These are phyloP conservation scores for Sporothrix brunneoviolacea DNA, from an alignment of 2,329 filamentous ascomycete genomes.

Conservation along the genomic window DNA sequence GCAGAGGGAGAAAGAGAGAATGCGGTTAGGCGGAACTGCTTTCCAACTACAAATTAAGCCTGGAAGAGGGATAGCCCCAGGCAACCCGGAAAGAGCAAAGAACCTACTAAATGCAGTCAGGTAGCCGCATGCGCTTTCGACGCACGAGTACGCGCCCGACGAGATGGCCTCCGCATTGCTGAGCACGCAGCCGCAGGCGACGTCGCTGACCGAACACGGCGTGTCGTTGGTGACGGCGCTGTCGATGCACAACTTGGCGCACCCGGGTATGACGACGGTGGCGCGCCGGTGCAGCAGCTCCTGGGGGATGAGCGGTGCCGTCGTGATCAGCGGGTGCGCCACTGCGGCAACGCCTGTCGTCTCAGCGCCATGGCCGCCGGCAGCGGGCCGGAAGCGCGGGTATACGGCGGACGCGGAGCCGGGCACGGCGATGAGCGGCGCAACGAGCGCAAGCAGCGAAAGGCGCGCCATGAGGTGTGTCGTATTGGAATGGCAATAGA, in stretches of 20 bases:
- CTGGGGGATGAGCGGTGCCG: not conserved
- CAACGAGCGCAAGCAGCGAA: not conserved
- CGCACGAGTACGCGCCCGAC: slow-evolving; percentile 5
- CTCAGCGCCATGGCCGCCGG: not conserved
- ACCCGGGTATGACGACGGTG: not conserved
- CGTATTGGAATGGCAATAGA: not conserved
- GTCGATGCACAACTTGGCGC: slow-evolving; percentile 12
- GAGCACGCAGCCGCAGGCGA: slow-evolving; percentile 13
- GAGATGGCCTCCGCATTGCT: slow-evolving; percentile 8
- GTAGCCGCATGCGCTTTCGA: slow-evolving; percentile 13
- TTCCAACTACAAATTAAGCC: too few relatives aligned
- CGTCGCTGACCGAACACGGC: slow-evolving; percentile 11
- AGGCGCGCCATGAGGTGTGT: not conserved
- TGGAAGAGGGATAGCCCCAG: too few relatives aligned
- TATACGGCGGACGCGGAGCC: not conserved
- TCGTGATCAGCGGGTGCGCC: not conserved
- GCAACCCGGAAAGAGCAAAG: too few relatives aligned
- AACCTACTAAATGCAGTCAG: slow-evolving; percentile 4
- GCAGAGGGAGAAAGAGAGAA: not conserved
- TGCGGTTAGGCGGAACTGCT: not conserved
- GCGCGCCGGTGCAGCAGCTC: not conserved
- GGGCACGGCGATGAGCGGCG: not conserved
- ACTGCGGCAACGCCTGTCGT: not conserved
- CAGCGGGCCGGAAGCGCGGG: not conserved
- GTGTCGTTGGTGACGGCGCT: slow-evolving; percentile 15